Evolutionary conservation across 106 monocot genomes (phyloP), one percentile per base, ranked within the genome.

Genomic region (Amphibolis antarctica): DNA sequence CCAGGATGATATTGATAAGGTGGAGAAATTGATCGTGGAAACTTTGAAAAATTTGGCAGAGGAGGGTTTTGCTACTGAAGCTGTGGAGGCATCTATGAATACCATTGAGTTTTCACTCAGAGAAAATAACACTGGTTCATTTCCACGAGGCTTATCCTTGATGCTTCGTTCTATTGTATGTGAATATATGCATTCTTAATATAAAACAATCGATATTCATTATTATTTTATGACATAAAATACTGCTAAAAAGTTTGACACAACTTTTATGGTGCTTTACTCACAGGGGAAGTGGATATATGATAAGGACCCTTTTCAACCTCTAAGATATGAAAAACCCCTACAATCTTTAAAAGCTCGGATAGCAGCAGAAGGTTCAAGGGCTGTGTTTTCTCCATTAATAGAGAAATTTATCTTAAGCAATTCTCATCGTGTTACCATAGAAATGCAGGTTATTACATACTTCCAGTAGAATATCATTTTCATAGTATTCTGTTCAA

Each of bases 161-260:
- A 98, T 98, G 96, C 90, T 98, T 76, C 83, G 90, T 15, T 90
- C 96, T 7, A 79, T 98, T 59, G 96, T 98, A 98, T 59, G 84
- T 6, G 28, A 64, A 0, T 52, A 29, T 69, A 21, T 53, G 2
- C 36, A 4, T 36, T 60, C 24, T 29, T 56, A 36, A 21, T 66
- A 31, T 1, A 53, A 29, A 36, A 31, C 50, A n/a, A 17, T 31
- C 15, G 44, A 12, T 20, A 49, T 13, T 69, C 18, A 63, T 61
- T 49, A 15, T 23, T 13, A 13, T 24, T 42, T 61, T 36, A 19
- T 57, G 18, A 13, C 0, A 3, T n/a, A n/a, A n/a, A n/a, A n/a
- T n/a, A n/a, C n/a, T n/a, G n/a, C n/a, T n/a, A n/a, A n/a, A n/a
- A n/a, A n/a, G n/a, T n/a, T n/a, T n/a, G n/a, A n/a, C n/a, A n/a